Percentiles rank a stretch among this genome's conserved stretches.
These are phyloP conservation scores for Rubus idaeus DNA, from an alignment of 306 rosid genomes.

Conservation along the genomic window DNA sequence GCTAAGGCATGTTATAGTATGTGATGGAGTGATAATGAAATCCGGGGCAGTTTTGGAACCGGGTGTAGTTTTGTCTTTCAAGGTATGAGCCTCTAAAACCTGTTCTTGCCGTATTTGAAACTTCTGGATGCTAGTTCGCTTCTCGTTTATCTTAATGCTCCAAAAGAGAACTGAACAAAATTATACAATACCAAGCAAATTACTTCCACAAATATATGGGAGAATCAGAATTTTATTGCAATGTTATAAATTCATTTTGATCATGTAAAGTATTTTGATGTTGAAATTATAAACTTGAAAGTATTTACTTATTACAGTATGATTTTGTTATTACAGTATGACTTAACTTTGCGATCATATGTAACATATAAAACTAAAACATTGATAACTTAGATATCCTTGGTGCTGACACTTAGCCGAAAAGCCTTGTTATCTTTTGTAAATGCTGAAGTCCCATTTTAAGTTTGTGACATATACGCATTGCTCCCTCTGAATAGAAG, in stretches of 20 bases:
- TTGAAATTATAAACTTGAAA: not conserved
- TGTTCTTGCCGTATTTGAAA: slow-evolving; percentile 13
- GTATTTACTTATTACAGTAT: not conserved
- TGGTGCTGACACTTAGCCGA: not conserved
- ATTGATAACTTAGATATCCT: not conserved
- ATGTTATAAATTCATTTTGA: not conserved
- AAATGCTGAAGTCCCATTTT: not conserved
- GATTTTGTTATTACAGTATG: not conserved
- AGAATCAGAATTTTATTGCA: not conserved
- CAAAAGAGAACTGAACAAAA: not conserved
- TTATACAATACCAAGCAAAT: not conserved
- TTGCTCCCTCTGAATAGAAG: not conserved
- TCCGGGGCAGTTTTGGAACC: slow-evolving; percentile 82
- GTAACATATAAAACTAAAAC: not conserved
- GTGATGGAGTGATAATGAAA: slow-evolving; percentile 82
- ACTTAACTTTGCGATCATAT: not conserved
- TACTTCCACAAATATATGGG: not conserved
- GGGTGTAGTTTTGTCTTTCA: slow-evolving; percentile 85
- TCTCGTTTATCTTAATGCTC: slow-evolving; percentile 19
- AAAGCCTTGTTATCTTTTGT: not conserved
- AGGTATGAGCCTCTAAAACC: slow-evolving; percentile 48
- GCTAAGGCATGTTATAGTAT: slow-evolving; percentile 78
- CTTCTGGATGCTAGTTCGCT: slow-evolving; percentile 14
- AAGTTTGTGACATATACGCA: slow-evolving; percentile 1
- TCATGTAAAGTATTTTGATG: not conserved